phyloP scores from a whole-genome alignment of 345 rosid species.

The Microcos paniculata region DNA sequence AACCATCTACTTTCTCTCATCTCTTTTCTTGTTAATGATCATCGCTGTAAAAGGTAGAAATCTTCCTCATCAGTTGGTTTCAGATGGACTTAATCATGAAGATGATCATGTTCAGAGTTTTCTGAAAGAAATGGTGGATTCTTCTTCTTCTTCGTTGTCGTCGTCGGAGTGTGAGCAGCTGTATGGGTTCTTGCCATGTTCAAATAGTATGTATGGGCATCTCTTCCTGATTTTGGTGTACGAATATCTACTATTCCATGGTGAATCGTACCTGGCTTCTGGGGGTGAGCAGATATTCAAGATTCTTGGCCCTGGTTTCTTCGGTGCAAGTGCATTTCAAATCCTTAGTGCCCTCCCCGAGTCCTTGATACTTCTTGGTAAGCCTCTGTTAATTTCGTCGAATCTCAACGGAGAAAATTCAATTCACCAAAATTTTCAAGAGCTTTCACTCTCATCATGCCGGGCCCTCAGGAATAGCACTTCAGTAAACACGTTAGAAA shows the following conservation, averaged over 20 bases:
- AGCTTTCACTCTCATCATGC: too few species aligned
- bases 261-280: neutral
- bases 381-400: neutral
- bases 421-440: too few species aligned
- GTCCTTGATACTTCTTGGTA: neutral
- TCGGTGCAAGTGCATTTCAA: neutral
- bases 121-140: neutral
- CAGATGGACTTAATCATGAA: neutral
- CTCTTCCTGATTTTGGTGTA: constrained; percentile 1
- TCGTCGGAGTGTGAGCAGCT: neutral
- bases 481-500: too few species aligned
- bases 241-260: neutral
- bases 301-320: constrained; percentile 2
- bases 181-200: neutral
- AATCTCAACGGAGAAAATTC: too few species aligned
- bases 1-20: neutral
- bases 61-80: neutral
- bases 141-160: too few species aligned
- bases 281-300: constrained; percentile 2
- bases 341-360: neutral
- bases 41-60: neutral
- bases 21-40: neutral
- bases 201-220: neutral
- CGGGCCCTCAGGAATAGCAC: too few species aligned
- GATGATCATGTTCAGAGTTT: neutral